Conservation (phyloP, 176 grass and related monocot genomes). For the Cenchrus americanus region DNA sequence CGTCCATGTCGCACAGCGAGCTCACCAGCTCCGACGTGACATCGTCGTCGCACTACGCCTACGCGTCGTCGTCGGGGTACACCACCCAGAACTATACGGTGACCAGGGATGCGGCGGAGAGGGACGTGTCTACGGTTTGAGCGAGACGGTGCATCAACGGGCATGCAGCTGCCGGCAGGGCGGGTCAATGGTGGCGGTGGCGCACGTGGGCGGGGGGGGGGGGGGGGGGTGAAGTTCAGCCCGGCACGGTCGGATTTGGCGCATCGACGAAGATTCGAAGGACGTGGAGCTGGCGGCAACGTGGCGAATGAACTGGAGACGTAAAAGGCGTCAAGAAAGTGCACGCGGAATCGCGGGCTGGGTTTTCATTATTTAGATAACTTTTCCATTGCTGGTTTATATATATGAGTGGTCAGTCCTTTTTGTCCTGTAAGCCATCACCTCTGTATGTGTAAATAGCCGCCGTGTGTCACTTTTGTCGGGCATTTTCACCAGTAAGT, state of each 20-base stretch:
- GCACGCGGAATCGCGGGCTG: neutral
- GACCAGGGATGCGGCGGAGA: constrained; percentile 46
- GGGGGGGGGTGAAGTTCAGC: neutral
- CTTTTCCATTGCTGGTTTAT: neutral
- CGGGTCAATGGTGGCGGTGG: constrained; percentile 26
- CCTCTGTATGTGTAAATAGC: neutral
- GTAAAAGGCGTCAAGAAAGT: neutral
- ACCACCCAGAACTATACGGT: constrained; percentile 47
- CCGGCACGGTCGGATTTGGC: neutral
- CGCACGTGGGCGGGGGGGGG: constrained; percentile 27
- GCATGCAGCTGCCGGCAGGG: neutral
- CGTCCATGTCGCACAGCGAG: constrained; percentile 12
- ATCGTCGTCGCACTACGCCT: constrained; percentile 57
- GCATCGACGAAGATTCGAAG: neutral
- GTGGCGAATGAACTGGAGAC: neutral
- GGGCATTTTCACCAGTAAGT: too few relatives aligned
- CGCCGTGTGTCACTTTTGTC: neutral
- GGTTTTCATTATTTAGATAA: neutral
- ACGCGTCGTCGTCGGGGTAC: constrained; percentile 51
- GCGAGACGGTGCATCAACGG: too few relatives aligned
- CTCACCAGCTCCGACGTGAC: constrained; percentile 30
- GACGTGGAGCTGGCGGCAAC: neutral
- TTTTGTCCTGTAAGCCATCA: neutral
- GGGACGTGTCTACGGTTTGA: constrained; percentile 45
- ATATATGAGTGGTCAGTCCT: neutral